Evolutionary conservation across 768 basidiomycete species (phyloP).

Genomic region (Leucocoprinus birnbaumii): DNA sequence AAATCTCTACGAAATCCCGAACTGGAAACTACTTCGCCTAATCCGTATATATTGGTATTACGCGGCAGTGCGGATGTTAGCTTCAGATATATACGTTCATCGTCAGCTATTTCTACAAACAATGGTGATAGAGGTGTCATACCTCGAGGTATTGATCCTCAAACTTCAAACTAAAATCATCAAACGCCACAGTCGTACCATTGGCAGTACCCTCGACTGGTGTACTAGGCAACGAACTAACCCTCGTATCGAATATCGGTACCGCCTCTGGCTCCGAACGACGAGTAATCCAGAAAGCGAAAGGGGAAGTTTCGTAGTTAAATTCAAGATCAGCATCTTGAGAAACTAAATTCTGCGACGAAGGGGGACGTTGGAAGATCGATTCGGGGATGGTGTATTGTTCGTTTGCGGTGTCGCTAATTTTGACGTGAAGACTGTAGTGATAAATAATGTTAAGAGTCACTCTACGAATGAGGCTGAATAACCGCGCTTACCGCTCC

Average conservation of each 20-base stretch:
- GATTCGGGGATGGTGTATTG: slow-evolving; percentile 77
- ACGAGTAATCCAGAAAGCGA: slow-evolving; percentile 80
- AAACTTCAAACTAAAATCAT: slow-evolving; percentile 70
- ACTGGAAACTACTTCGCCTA: slow-evolving; percentile 70
- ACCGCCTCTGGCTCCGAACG: slow-evolving; percentile 48
- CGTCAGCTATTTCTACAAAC: no score
- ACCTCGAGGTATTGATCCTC: slow-evolving; percentile 81
- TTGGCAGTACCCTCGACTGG: slow-evolving; percentile 43
- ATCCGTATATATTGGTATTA: slow-evolving; percentile 71
- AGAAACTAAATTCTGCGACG: slow-evolving; percentile 27
- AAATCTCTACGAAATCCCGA: slow-evolving; percentile 68
- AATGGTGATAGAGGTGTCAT: slow-evolving; percentile 17
- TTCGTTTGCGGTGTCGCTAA: slow-evolving; percentile 54
- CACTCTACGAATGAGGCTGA: no score
- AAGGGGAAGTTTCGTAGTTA: slow-evolving; percentile 61
- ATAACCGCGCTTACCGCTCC: slow-evolving; percentile 45
- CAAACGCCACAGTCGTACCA: slow-evolving; percentile 55
- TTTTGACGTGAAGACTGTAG: slow-evolving; percentile 62
- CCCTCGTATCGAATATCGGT: slow-evolving; percentile 72
- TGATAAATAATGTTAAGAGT: no score
- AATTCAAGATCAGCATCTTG: slow-evolving; percentile 62
- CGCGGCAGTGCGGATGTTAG: slow-evolving; percentile 66
- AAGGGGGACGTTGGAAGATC: slow-evolving; percentile 35
- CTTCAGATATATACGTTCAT: slow-evolving; percentile 29
- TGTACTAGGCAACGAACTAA: slow-evolving; percentile 59